A percentile compares a stretch with the other conserved stretches of the same genome.
Conservation (phyloP, 192 early-diverging fungal species). For the Linnemannia elongata region DNA sequence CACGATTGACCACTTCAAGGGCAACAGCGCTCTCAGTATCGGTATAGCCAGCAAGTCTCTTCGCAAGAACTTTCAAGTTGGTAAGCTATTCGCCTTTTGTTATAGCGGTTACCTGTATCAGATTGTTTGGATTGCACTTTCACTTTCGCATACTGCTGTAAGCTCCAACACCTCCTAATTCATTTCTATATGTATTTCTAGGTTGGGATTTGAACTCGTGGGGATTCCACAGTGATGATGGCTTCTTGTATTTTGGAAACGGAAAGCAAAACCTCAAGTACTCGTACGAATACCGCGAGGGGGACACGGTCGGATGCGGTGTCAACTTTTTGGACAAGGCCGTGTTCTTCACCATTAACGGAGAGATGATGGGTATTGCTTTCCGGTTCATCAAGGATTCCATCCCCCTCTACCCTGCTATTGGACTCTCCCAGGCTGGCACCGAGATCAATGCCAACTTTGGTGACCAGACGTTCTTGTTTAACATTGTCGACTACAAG, state of each 20-base stretch:
- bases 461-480: slow-evolving; percentile 55
- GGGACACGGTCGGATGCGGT: slow-evolving; percentile 44
- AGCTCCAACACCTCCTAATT: background rate
- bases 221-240: slow-evolving; percentile 53
- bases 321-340: slow-evolving; percentile 45
- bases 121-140: background rate
- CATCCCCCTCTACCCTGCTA: slow-evolving; percentile 48
- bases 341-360: slow-evolving; percentile 50
- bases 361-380: slow-evolving; percentile 44
- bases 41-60: slow-evolving; percentile 50
- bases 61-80: slow-evolving; percentile 56
- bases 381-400: slow-evolving; percentile 49
- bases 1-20: slow-evolving; percentile 41
- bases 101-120: background rate
- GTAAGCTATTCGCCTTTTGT: slow-evolving; percentile 4
- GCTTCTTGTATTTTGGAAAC: slow-evolving; percentile 51
- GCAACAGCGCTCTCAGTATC: slow-evolving; percentile 47
- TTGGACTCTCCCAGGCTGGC: slow-evolving; percentile 52
- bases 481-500: slow-evolving; percentile 52
- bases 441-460: slow-evolving; percentile 57
- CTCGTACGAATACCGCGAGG: slow-evolving; percentile 29
- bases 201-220: slow-evolving; percentile 55
- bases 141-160: background rate
- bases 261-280: slow-evolving; percentile 44
- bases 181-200: background rate